Conservation (phyloP, 306 rosid species). For the Lupinus albus region DNA sequence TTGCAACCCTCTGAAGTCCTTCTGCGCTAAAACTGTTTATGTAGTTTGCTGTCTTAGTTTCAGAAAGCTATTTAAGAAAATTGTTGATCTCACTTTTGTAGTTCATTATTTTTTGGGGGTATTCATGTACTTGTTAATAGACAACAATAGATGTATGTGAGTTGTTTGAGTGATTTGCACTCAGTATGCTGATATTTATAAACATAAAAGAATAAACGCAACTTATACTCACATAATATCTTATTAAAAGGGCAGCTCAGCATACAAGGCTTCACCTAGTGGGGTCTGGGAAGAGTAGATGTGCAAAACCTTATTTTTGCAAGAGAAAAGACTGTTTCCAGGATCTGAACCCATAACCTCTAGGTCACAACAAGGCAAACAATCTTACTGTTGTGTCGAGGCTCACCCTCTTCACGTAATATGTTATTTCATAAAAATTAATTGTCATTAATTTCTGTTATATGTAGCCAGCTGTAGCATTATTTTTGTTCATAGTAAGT, state of each 20-base stretch:
- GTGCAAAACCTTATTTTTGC: too few species aligned
- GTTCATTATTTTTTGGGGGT: background rate
- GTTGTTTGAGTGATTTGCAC: background rate
- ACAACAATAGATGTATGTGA: background rate
- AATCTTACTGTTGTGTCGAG: too few species aligned
- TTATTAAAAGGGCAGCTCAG: too few species aligned
- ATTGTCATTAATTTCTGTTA: background rate
- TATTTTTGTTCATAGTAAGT: background rate
- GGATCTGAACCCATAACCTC: too few species aligned
- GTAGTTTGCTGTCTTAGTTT: background rate
- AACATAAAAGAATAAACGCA: background rate
- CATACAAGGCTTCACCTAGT: too few species aligned
- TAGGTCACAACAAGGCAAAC: too few species aligned
- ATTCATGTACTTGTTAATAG: background rate
- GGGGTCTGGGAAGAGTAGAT: too few species aligned
- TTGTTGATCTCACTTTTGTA: slow-evolving; percentile 18
- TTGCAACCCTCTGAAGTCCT: slow-evolving; percentile 20
- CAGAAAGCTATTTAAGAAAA: slow-evolving; percentile 4
- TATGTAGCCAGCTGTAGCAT: background rate
- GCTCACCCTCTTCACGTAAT: too few species aligned
- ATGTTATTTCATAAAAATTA: slow-evolving; percentile 1
- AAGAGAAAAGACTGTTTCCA: too few species aligned
- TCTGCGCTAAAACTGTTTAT: slow-evolving; percentile 8
- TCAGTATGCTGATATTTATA: background rate
- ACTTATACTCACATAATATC: background rate